phyloP scores from a whole-genome alignment of 352 stramenopile species.

The Phytopythium boreale region DNA sequence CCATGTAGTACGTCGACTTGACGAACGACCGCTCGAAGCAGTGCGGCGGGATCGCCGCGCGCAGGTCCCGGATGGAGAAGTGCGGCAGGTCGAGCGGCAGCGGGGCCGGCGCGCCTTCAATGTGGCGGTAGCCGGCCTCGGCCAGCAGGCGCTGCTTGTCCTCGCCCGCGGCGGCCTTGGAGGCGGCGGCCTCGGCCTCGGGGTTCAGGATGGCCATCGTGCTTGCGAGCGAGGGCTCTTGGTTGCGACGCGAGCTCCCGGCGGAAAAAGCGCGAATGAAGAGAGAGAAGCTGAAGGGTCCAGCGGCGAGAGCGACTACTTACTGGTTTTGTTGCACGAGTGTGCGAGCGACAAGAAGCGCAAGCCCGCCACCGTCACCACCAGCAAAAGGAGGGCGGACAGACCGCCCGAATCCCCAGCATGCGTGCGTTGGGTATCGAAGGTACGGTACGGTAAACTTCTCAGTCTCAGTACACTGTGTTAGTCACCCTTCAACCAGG shows the following conservation, averaged over 20 bases:
- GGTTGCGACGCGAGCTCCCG: conserved; percentile 1
- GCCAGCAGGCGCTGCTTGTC: conserved; percentile 50
- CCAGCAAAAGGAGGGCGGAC: not conserved
- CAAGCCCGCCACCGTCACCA: not conserved
- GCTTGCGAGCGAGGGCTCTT: not conserved
- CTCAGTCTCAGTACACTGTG: not conserved
- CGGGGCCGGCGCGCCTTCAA: conserved; percentile 69
- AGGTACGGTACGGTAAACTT: no score
- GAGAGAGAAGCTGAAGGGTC: not conserved
- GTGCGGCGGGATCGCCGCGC: conserved; percentile 91
- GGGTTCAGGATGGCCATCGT: conserved; percentile 70
- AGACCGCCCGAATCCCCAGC: not conserved
- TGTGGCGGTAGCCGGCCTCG: conserved; percentile 64
- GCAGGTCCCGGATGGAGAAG: conserved; percentile 89
- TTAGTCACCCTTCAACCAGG: not conserved
- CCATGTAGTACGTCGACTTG: conserved; percentile 90
- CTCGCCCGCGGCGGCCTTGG: conserved; percentile 22
- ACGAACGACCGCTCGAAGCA: conserved; percentile 96
- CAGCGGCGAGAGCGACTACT: not conserved
- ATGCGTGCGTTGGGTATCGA: not conserved
- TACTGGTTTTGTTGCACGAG: no score
- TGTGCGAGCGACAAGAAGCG: not conserved
- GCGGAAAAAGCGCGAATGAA: conserved; percentile 32
- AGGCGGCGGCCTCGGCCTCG: conserved; percentile 36
- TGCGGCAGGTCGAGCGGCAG: conserved; percentile 80